These are phyloP conservation scores for Paradendryphiella salina DNA, from an alignment of 2,329 filamentous ascomycete species.

Conservation along the genomic window DNA sequence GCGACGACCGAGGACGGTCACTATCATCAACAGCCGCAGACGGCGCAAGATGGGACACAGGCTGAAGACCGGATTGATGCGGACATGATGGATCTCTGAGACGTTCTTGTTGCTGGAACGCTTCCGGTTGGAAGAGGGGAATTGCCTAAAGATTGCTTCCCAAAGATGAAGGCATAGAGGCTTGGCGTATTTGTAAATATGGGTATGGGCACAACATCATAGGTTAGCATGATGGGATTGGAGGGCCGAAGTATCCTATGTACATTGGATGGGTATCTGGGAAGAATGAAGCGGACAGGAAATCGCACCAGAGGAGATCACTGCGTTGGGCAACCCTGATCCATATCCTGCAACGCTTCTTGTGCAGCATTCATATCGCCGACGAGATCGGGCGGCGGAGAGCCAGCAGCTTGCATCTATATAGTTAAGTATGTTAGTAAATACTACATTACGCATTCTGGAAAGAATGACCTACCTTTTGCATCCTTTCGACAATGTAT, in stretches of 20 bases:
- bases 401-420: constrained; percentile 95
- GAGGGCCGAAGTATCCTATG: background rate
- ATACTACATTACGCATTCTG: background rate
- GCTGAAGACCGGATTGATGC: constrained; percentile 45
- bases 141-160: background rate
- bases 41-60: constrained; percentile 4
- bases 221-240: background rate
- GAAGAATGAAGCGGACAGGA: constrained; percentile 10
- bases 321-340: constrained; percentile 66
- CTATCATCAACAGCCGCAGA: constrained; percentile 31
- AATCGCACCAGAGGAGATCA: constrained; percentile 39
- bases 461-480: constrained; percentile 66
- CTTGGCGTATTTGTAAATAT: background rate
- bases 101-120: background rate
- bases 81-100: constrained; percentile 37
- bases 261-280: constrained; percentile 32
- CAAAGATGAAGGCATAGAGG: background rate
- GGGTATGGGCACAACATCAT: background rate
- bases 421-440: background rate
- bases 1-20: constrained; percentile 55
- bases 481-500: constrained; percentile 96
- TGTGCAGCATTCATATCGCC: constrained; percentile 86
- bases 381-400: constrained; percentile 86
- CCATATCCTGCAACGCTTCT: constrained; percentile 62
- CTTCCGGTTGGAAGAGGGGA: no score